Evolutionary conservation across 345 rosid species (phyloP).

Genomic region (Turritis glabra): DNA sequence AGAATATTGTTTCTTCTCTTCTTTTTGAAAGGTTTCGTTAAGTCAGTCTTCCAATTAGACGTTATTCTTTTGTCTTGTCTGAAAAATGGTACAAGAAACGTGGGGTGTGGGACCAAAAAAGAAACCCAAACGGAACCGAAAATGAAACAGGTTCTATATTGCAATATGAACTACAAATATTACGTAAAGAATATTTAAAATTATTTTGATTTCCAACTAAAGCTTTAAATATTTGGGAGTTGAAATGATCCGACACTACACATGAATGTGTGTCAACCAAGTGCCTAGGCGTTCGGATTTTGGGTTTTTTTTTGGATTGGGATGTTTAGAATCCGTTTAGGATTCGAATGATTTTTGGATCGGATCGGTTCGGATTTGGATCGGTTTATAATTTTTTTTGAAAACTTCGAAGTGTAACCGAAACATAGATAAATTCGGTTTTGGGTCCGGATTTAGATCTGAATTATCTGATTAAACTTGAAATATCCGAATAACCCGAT

Average conservation of each 20-base stretch:
- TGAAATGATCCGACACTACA: not conserved
- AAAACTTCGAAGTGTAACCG: too few species aligned
- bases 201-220: not conserved
- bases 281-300: too few species aligned
- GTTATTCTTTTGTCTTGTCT: constrained; percentile 15
- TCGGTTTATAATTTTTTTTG: too few species aligned
- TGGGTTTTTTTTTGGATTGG: too few species aligned
- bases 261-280: not conserved
- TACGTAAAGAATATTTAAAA: not conserved
- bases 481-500: too few species aligned
- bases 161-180: not conserved
- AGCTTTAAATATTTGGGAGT: not conserved
- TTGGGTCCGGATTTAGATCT: too few species aligned
- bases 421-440: too few species aligned
- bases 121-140: not conserved
- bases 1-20: not conserved
- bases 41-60: not conserved
- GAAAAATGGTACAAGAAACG: not conserved
- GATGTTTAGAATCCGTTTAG: too few species aligned
- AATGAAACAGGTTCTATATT: not conserved
- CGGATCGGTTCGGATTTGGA: too few species aligned
- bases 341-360: too few species aligned
- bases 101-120: constrained; percentile 7
- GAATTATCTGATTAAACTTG: too few species aligned
- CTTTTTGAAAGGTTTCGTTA: constrained; percentile 1